These are phyloP conservation scores for Diaporthe aspalathi DNA, from an alignment of 2,329 filamentous ascomycete species.

Conservation along the genomic window DNA sequence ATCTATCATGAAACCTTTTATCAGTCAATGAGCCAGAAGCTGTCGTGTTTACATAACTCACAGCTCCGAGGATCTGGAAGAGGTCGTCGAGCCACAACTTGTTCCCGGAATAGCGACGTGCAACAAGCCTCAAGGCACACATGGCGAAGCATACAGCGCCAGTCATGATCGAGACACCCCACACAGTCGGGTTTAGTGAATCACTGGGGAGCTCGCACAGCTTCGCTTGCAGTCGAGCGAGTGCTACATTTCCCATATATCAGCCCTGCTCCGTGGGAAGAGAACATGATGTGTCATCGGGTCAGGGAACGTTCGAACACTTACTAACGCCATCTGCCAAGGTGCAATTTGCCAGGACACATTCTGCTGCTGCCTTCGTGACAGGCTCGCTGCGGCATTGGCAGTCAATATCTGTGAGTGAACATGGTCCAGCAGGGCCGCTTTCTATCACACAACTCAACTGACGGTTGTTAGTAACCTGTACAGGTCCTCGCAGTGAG, in stretches of 20 bases:
- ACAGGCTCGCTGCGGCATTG: constrained; percentile 15
- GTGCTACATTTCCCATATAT: neutral
- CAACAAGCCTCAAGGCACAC: constrained; percentile 1
- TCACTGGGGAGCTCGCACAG: constrained; percentile 12
- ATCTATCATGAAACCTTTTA: neutral
- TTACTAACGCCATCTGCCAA: neutral
- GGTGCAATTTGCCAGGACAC: constrained; percentile 8
- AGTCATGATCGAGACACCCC: constrained; percentile 3
- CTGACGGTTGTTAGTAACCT: neutral
- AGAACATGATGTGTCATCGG: neutral
- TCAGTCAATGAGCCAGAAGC: neutral
- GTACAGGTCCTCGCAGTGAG: neutral
- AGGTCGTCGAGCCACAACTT: constrained; percentile 15
- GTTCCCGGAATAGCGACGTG: constrained; percentile 8
- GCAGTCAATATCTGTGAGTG: constrained; percentile 20
- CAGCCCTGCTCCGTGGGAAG: neutral
- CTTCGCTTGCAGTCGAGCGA: constrained; percentile 1
- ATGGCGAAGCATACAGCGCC: constrained; percentile 5
- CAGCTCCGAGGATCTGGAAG: constrained; percentile 15
- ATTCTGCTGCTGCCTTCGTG: neutral
- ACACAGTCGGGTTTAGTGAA: neutral
- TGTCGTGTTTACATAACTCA: neutral
- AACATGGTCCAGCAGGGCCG: neutral
- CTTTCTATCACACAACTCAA: constrained; percentile 8
- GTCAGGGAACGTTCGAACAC: neutral